Percentiles rank a stretch among this genome's conserved stretches.
phyloP scores from a whole-genome alignment of 306 rosid genomes.

The Vigna nakashimae region DNA sequence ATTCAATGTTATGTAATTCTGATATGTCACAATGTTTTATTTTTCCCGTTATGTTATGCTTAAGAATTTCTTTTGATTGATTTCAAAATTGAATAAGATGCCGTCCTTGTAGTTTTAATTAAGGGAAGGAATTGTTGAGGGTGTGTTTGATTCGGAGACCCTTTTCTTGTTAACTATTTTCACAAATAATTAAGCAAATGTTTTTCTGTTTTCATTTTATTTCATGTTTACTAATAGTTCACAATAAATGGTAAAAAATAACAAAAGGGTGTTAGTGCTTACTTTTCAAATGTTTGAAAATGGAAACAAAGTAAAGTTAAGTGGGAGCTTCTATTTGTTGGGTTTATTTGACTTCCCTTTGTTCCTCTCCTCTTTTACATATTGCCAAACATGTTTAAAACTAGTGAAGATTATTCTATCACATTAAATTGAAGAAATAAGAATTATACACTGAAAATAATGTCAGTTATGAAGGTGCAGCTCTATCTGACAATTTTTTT shows the following conservation, averaged over 20 bases:
- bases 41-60: constrained; percentile 16
- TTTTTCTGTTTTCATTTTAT: neutral
- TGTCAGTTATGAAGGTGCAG: too few relatives aligned
- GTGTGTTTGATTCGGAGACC: neutral
- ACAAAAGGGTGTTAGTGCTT: neutral
- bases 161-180: neutral
- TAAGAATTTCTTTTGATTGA: constrained; percentile 3
- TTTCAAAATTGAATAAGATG: neutral
- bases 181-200: neutral
- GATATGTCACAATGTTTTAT: constrained; percentile 1
- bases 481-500: neutral
- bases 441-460: neutral
- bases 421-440: neutral
- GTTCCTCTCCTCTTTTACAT: neutral
- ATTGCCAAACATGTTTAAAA: neutral
- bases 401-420: neutral
- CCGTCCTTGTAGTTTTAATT: constrained; percentile 11
- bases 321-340: neutral
- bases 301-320: neutral
- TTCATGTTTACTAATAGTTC: neutral
- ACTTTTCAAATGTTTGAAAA: neutral
- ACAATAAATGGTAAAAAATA: neutral
- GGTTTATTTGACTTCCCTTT: neutral
- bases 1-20: constrained; percentile 27
- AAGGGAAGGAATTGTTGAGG: neutral